These are phyloP conservation scores for Groenewaldozyma tartarivorans DNA, from an alignment of 805 yeast genomes.

Conservation along the genomic window DNA sequence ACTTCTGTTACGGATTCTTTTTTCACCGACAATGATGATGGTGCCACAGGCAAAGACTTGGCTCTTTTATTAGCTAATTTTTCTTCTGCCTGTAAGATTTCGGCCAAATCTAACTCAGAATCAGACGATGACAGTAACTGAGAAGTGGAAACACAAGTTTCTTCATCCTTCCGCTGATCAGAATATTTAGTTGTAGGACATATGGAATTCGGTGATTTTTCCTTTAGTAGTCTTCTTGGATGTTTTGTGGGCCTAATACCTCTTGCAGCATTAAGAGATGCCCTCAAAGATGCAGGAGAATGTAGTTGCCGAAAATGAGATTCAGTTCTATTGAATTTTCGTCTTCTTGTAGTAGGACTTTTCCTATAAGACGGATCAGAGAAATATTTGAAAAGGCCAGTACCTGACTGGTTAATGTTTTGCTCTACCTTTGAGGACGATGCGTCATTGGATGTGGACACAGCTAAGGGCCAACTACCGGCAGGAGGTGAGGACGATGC, in stretches of 20 bases:
- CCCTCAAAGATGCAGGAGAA: constrained; percentile 16
- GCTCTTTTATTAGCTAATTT: neutral
- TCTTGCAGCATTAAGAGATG: neutral
- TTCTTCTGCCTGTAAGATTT: neutral
- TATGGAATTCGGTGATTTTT: too few species aligned
- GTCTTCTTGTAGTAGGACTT: neutral
- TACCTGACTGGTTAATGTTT: neutral
- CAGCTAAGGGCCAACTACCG: constrained; percentile 16
- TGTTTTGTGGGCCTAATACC: neutral
- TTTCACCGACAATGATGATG: too few species aligned
- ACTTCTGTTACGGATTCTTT: too few species aligned
- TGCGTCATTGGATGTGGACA: too few species aligned
- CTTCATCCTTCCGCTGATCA: neutral
- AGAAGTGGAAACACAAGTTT: too few species aligned
- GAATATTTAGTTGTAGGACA: neutral
- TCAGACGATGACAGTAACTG: too few species aligned
- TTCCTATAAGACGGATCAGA: neutral
- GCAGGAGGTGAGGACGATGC: constrained; percentile 11
- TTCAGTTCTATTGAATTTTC: neutral
- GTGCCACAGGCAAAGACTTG: too few species aligned
- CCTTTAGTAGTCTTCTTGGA: neutral
- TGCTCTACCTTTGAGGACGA: too few species aligned
- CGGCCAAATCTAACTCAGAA: neutral
- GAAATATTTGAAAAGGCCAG: neutral
- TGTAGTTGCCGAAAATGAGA: constrained; percentile 7